Conservation (phyloP, 345 rosid species). For the Syzygium aqueum region DNA sequence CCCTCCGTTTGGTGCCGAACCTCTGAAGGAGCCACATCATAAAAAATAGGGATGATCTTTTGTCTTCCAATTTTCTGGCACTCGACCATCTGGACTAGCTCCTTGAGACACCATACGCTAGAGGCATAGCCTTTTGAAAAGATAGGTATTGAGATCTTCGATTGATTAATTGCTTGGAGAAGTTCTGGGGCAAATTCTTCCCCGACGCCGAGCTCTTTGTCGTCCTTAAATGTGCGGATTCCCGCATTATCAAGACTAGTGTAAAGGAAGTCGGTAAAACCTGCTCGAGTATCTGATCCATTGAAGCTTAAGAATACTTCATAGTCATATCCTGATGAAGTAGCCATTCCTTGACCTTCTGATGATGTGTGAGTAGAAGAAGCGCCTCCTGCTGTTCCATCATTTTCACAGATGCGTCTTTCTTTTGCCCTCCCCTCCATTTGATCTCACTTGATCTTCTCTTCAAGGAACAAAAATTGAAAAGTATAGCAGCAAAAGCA, state of each 20-base stretch:
- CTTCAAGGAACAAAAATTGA: background rate
- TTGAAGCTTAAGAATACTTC: background rate
- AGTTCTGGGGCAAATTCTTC: background rate
- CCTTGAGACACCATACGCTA: background rate
- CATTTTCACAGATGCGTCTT: background rate
- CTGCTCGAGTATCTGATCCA: background rate
- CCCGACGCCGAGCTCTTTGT: rapidly evolving
- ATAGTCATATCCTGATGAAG: background rate
- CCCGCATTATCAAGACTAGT: background rate
- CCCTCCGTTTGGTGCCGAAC: background rate
- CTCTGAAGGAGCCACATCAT: background rate
- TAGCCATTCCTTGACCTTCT: background rate
- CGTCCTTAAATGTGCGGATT: background rate
- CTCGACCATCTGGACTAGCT: background rate
- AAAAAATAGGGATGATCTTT: background rate
- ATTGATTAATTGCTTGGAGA: background rate
- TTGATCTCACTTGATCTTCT: background rate
- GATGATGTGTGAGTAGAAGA: background rate
- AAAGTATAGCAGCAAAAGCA: background rate
- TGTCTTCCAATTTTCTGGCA: background rate
- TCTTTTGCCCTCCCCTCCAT: background rate
- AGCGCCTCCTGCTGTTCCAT: background rate
- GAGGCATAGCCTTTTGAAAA: background rate
- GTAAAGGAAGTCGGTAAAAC: background rate
- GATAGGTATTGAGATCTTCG: background rate